These are phyloP conservation scores for Pholiota microspora DNA, from an alignment of 768 basidiomycete genomes.

Conservation along the genomic window DNA sequence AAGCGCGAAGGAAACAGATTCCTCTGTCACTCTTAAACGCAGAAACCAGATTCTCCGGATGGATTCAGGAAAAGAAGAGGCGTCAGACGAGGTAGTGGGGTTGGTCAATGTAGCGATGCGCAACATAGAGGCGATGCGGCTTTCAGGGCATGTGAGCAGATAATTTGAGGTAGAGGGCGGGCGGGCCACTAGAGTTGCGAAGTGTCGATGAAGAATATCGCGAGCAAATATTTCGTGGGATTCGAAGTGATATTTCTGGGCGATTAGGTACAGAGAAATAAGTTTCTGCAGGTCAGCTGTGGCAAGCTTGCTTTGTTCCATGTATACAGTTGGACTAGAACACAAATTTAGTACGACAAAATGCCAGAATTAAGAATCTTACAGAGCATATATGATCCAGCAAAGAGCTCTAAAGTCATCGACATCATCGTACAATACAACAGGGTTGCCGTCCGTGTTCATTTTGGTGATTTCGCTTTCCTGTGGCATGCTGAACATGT, in stretches of 20 bases:
- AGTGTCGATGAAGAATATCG: background rate
- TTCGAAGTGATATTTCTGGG: background rate
- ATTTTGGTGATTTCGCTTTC: background rate
- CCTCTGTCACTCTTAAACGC: background rate
- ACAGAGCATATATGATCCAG: slow-evolving; percentile 21
- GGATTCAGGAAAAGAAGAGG: background rate
- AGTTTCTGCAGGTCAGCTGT: background rate
- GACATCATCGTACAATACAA: slow-evolving; percentile 10
- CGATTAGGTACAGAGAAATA: background rate
- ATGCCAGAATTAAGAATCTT: background rate
- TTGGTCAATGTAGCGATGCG: background rate
- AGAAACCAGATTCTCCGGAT: background rate
- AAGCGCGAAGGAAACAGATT: background rate
- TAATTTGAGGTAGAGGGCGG: background rate
- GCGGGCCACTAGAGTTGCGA: background rate
- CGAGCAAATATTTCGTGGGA: background rate
- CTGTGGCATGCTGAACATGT: slow-evolving; percentile 13
- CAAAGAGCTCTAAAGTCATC: slow-evolving; percentile 19
- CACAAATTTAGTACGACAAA: background rate
- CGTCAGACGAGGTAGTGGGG: background rate
- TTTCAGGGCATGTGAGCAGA: background rate
- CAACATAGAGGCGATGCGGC: background rate
- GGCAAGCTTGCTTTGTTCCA: background rate
- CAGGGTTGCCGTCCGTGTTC: slow-evolving; percentile 13
- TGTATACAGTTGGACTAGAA: background rate